These are phyloP conservation scores for Entomortierella lignicola DNA, from an alignment of 192 early-diverging fungal species.

Conservation along the genomic window DNA sequence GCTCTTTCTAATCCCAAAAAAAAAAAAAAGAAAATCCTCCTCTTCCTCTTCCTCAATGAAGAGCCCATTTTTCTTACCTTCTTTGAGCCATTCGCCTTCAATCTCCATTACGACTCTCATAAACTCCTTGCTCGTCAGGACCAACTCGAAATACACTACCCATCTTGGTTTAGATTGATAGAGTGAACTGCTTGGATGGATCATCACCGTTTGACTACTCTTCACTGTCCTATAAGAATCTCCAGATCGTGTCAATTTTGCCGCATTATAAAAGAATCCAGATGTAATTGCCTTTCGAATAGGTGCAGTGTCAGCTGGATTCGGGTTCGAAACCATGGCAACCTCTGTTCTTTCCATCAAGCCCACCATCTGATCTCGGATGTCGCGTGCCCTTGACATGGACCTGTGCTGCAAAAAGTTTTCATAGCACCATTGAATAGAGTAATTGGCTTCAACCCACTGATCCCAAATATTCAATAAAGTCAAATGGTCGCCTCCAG, in stretches of 20 bases:
- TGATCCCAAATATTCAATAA: constrained; percentile 94
- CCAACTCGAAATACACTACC: constrained; percentile 93
- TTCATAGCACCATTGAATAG: constrained; percentile 96
- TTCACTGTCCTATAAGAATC: constrained; percentile 94
- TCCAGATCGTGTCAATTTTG: constrained; percentile 84
- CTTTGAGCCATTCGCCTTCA: constrained; percentile 84
- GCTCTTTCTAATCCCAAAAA: background rate
- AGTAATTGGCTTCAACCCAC: constrained; percentile 91
- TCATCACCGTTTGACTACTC: constrained; percentile 85
- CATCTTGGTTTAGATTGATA: constrained; percentile 86
- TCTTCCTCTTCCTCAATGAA: background rate
- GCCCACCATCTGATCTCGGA: constrained; percentile 93
- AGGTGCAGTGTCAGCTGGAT: constrained; percentile 85
- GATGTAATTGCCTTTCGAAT: constrained; percentile 93
- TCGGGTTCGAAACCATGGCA: constrained; percentile 80
- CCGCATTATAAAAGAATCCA: constrained; percentile 97
- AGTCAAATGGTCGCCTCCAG: constrained; percentile 95
- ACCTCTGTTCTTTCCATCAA: constrained; percentile 96
- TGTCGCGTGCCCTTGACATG: constrained; percentile 89
- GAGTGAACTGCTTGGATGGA: constrained; percentile 90
- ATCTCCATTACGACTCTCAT: constrained; percentile 97
- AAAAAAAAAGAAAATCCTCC: constrained; percentile 1
- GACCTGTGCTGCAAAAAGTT: constrained; percentile 96
- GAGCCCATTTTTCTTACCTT: constrained; percentile 59
- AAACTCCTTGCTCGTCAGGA: constrained; percentile 94